Evolutionary conservation across 495 filamentous ascomycete genomes (phyloP).

Genomic region (Neurospora sp.): DNA sequence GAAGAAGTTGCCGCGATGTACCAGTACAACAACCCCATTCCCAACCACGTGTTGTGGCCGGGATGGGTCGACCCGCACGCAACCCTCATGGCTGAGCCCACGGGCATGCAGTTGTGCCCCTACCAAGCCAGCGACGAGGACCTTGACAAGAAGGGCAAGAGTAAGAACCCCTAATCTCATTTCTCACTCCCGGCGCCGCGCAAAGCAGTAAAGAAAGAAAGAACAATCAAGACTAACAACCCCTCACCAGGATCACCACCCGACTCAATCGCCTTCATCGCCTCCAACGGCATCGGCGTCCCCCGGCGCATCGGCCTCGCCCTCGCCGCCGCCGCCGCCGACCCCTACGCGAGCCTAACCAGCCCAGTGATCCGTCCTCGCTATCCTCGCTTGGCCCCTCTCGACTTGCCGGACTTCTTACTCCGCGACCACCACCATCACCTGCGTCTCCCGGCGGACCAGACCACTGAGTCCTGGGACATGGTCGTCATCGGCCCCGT

Average conservation of each 20-base stretch:
- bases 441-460: not conserved
- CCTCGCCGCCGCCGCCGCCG: not conserved
- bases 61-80: not conserved
- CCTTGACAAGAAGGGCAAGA: not conserved
- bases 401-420: not conserved
- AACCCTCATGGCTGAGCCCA: not conserved
- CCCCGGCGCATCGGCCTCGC: not conserved
- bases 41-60: not conserved
- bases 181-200: too few species aligned
- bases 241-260: not conserved
- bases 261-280: not conserved
- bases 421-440: not conserved
- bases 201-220: too few species aligned
- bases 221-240: not conserved
- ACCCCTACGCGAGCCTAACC: not conserved
- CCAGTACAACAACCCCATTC: not conserved
- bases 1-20: not conserved
- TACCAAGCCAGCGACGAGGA: not conserved
- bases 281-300: not conserved
- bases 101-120: not conserved
- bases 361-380: not conserved
- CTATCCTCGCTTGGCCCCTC: not conserved
- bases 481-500: not conserved
- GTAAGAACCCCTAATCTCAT: not conserved
- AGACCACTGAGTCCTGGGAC: not conserved